These are phyloP conservation scores for Ramaria sp. DNA, from an alignment of 768 basidiomycete species.

Conservation along the genomic window DNA sequence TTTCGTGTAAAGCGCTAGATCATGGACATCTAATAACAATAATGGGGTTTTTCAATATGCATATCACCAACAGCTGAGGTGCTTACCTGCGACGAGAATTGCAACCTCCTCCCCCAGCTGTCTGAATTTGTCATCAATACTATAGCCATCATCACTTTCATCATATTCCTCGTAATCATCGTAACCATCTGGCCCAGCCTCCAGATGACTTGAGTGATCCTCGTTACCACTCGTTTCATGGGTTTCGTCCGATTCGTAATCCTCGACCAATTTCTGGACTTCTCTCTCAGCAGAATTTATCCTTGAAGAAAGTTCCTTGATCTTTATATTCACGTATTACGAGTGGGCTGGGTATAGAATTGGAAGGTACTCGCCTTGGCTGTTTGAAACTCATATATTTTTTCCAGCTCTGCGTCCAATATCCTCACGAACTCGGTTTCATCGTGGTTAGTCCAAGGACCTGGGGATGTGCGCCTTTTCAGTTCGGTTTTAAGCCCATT, in stretches of 20 bases:
- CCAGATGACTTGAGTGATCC: constrained; percentile 9
- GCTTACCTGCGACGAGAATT: constrained; percentile 68
- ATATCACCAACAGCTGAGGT: not conserved
- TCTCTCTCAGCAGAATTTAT: constrained; percentile 77
- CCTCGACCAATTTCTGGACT: constrained; percentile 61
- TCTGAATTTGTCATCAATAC: constrained; percentile 78
- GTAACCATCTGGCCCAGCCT: constrained; percentile 49
- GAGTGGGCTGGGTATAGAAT: not conserved
- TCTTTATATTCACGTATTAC: constrained; percentile 29
- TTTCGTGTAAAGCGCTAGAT: constrained; percentile 88
- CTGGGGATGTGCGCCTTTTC: constrained; percentile 52
- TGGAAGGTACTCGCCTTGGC: constrained; percentile 46
- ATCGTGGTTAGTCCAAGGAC: constrained; percentile 63
- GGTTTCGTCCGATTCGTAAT: not conserved
- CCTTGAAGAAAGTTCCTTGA: constrained; percentile 67
- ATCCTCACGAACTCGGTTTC: constrained; percentile 72
- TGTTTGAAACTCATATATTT: constrained; percentile 90
- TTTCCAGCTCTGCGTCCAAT: constrained; percentile 82
- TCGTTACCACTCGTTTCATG: constrained; percentile 11
- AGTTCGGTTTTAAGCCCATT: constrained; percentile 82
- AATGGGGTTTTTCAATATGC: not conserved
- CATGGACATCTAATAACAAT: constrained; percentile 51
- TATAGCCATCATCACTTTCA: constrained; percentile 43
- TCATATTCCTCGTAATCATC: constrained; percentile 48
- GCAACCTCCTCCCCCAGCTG: constrained; percentile 90